Evolutionary conservation across 495 filamentous ascomycete genomes (phyloP), one percentile per base, ranked within the genome.

Genomic region (Hypoxylon intermedium): DNA sequence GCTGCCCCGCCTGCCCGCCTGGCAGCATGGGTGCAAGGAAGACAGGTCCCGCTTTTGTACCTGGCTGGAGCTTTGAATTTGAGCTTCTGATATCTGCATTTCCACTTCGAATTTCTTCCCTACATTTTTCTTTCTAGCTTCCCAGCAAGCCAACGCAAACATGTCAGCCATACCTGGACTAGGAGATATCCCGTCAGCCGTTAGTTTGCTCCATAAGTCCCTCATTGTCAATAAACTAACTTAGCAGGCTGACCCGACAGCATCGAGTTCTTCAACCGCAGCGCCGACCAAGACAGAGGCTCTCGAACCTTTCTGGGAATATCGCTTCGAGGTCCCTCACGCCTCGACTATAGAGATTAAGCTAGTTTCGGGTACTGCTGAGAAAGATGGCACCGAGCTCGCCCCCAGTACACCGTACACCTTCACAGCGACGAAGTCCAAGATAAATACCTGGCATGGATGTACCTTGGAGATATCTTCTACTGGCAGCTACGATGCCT

Each of bases 371-470:
- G 94, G 94, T 61, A 91, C 86, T 9, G 95, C 95, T 34, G 94
- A 99, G 79, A 84, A 95, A 67, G 97, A 98, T 76, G 95, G 95
- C 70, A 94, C 92, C 43, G 93, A 98, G 75, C 89, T 99, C 51
- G 91, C 92, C 9, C 82, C 84, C 9, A 89, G 87, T 53, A 86
- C 88, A 50, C 79, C 81, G 1, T 98, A 98, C 80, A 87, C 83
- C 34, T 96, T 99, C 74, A 80, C 81, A 24, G 89, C 91, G 15
- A 86, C 83, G 30, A 96, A 96, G 74, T 87, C 89, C 28, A 91
- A 92, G 19, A 88, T 99, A 58, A 93, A 87, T 74, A 96, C 92
- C 36, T 95, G 89, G 87, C 84, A 93, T 71, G 95, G 95, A 55
- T 96, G 92, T 66, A 84, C 79, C 9, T 72, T 99, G 50, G 91